These are phyloP conservation scores for Xylaria curta DNA, from an alignment of 495 filamentous ascomycete genomes.

Conservation along the genomic window DNA sequence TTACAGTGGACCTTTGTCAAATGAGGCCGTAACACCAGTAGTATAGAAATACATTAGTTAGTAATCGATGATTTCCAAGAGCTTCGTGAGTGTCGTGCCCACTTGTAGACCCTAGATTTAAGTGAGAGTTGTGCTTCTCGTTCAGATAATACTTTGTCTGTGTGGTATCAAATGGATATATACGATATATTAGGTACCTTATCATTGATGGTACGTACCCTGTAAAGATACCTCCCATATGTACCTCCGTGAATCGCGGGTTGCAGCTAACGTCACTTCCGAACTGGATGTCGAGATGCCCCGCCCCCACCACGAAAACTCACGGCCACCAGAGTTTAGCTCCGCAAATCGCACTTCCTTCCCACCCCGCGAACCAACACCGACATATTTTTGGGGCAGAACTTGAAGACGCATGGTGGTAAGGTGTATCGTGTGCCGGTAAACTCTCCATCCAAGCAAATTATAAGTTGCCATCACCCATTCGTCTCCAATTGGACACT, in stretches of 20 bases:
- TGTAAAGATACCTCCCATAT: neutral
- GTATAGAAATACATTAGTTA: conserved; percentile 9
- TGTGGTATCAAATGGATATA: neutral
- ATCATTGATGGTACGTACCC: neutral
- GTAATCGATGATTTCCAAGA: conserved; percentile 13
- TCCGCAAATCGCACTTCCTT: conserved; percentile 22
- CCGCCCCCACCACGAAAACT: conserved; percentile 26
- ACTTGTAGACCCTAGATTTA: too few species aligned
- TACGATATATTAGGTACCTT: too few species aligned
- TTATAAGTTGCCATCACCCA: neutral
- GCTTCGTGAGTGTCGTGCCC: neutral
- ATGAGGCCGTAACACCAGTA: conserved; percentile 6
- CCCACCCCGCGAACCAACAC: neutral
- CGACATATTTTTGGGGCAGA: conserved; percentile 11
- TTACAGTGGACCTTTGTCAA: neutral
- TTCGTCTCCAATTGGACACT: neutral
- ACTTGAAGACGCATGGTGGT: neutral
- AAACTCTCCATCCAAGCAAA: neutral
- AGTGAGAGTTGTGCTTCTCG: neutral
- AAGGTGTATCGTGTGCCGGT: neutral
- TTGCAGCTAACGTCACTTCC: conserved; percentile 21
- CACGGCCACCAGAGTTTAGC: neutral
- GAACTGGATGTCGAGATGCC: conserved; percentile 23
- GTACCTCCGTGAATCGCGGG: neutral
- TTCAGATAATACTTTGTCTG: neutral